Base-by-base conservation (phyloP, 179 eudicot genomes). In the Spergularia azorica region DNA sequence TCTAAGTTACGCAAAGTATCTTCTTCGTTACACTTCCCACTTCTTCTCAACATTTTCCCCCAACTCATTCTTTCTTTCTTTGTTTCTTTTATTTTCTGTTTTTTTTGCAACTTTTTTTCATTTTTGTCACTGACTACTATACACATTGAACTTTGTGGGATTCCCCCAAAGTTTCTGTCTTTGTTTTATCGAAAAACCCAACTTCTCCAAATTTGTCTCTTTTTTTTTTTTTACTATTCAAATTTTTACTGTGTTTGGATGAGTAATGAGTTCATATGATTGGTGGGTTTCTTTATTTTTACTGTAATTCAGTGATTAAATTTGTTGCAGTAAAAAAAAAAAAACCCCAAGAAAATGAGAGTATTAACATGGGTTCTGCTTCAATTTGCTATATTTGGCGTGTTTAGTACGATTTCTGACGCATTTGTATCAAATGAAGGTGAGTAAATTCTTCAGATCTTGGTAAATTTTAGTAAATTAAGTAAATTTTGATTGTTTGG, bases 381-480 rank as follows among this genome's bases (percentile, higher is more conserved):
- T 74, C 77, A 86, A 71, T 65, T 83, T 73, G 71, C 88, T 67
- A 72, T 79, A 63, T 80, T 86, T 77, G 91, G 86, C 70, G 78
- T 86, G 55, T 79, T 87, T 9, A 60, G 77, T 58, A 76, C 63
- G 16, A 50, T 77, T 56, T 85, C 84, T 78, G 66, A 82, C 67
- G 88, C 94, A 21, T 88, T 87, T 87, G 77, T 88, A 58, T 73
- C 84, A 66, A 75, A 71, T 72, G 94, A 93, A 89, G 94, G 97
- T 88, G 84, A 70, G 55, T 65, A 32, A 71, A 10, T 72, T 54
- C 10, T 76, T 66, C 62, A 82, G 87, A 87, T 87, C 91, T 86
- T 83, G 76, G 75, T 63, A 26, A 32, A 32, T 32, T 32, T 32
- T 32, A 1, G 36, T 32, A 32, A 58, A 8, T 21, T 0, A 15